Percentiles rank a stretch among this genome's conserved stretches.
These are phyloP conservation scores for Arachis stenosperma DNA, from an alignment of 306 rosid species.

Conservation along the genomic window DNA sequence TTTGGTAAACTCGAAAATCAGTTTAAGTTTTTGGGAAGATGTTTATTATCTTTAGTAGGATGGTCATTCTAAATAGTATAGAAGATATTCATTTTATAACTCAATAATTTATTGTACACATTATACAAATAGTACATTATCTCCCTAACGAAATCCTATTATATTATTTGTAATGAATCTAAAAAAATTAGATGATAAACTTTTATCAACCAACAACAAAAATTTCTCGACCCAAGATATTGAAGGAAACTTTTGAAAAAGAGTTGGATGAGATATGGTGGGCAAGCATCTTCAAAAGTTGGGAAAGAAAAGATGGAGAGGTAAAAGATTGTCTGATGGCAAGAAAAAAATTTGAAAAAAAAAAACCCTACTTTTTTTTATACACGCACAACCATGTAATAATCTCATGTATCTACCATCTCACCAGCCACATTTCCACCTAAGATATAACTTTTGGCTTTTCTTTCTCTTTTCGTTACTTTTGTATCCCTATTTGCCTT, in stretches of 20 bases:
- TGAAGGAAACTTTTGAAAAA: slow-evolving; percentile 41
- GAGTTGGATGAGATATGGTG: slow-evolving; percentile 60
- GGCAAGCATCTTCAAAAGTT: slow-evolving; percentile 67
- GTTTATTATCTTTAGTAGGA: no score
- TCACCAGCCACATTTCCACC: slow-evolving; percentile 50
- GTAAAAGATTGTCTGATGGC: slow-evolving; percentile 54
- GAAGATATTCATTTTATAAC: no score
- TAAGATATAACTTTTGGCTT: slow-evolving; percentile 46
- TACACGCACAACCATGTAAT: slow-evolving; percentile 50
- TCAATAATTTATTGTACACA: no score
- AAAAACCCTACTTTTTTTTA: slow-evolving; percentile 45
- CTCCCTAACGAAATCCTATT: no score
- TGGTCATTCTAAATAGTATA: no score
- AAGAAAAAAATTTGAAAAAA: slow-evolving; percentile 18
- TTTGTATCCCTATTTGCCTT: slow-evolving; percentile 53
- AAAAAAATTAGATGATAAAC: no score
- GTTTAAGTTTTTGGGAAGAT: no score
- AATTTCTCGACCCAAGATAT: slow-evolving; percentile 9
- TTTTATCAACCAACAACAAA: no score
- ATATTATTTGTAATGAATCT: no score
- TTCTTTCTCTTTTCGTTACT: slow-evolving; percentile 46
- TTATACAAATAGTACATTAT: no score
- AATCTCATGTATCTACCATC: slow-evolving; percentile 39
- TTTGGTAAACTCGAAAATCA: no score
- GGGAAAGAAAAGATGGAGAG: slow-evolving; percentile 37